phyloP scores from a whole-genome alignment of 805 yeast genomes.

The Candida corydali region DNA sequence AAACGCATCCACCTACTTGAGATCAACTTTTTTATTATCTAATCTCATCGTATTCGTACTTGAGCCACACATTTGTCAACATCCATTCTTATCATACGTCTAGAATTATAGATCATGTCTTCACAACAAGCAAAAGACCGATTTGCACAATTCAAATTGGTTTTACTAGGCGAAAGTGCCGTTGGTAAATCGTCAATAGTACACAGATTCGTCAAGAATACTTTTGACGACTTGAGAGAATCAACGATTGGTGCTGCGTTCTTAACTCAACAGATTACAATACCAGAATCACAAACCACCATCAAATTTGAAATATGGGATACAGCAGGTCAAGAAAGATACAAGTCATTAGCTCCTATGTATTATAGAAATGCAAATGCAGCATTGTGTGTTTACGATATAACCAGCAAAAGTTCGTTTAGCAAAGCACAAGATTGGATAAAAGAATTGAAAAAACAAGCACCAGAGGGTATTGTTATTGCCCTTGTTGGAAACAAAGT shows the following conservation, averaged over 20 bases:
- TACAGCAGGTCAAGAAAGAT: constrained; percentile 84
- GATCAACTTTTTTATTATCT: too few relatives aligned
- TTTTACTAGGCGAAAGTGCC: constrained; percentile 76
- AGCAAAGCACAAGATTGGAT: constrained; percentile 74
- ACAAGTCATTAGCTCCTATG: constrained; percentile 43
- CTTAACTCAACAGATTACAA: constrained; percentile 60
- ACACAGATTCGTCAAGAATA: constrained; percentile 64
- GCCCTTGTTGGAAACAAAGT: constrained; percentile 79
- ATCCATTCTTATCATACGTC: neutral
- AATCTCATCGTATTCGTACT: too few relatives aligned
- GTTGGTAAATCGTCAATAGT: constrained; percentile 68
- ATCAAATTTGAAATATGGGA: constrained; percentile 83
- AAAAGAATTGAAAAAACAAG: constrained; percentile 77
- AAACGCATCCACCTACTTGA: too few relatives aligned
- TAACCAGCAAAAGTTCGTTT: constrained; percentile 64
- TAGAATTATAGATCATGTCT: neutral
- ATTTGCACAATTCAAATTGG: constrained; percentile 54
- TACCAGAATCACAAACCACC: constrained; percentile 47
- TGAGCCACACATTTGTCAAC: too few relatives aligned
- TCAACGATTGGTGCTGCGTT: constrained; percentile 87
- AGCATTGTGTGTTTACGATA: constrained; percentile 74
- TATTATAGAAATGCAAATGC: constrained; percentile 54
- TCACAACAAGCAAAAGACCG: constrained; percentile 8
- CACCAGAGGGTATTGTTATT: constrained; percentile 67
- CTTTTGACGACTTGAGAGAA: constrained; percentile 69